phyloP scores from a whole-genome alignment of 2,329 filamentous ascomycete genomes.

The Apiospora koreana region DNA sequence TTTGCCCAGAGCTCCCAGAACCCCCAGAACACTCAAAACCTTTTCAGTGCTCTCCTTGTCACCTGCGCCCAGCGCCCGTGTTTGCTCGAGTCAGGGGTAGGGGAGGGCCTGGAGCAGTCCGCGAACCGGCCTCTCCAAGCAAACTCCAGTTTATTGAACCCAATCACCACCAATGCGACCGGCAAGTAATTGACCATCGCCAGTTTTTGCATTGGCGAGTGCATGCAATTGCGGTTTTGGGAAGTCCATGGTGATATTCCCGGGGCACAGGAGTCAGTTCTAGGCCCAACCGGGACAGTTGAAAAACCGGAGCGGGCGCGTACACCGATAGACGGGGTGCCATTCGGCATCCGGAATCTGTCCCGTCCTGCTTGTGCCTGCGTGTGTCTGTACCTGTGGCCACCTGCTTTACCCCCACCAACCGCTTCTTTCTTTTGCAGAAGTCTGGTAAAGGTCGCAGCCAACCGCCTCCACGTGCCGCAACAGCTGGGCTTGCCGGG shows the following conservation, averaged over 20 bases:
- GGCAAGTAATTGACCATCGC: background rate
- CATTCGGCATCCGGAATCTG: constrained; percentile 4
- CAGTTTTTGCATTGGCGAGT: background rate
- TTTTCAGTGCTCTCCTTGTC: background rate
- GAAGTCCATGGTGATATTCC: background rate
- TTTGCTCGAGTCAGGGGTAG: constrained; percentile 2
- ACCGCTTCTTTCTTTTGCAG: background rate
- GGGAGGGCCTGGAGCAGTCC: background rate
- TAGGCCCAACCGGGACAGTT: background rate
- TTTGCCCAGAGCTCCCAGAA: background rate
- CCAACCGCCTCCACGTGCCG: background rate
- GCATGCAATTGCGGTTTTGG: background rate
- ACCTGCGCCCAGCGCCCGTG: background rate
- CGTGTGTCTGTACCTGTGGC: too few species aligned
- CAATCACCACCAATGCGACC: background rate
- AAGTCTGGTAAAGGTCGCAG: too few species aligned
- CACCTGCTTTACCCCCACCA: background rate
- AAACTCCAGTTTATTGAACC: background rate
- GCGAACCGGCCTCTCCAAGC: background rate
- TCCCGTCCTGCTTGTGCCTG: background rate
- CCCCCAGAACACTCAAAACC: too few species aligned
- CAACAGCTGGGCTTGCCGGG: too few species aligned
- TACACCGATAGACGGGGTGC: constrained; percentile 3
- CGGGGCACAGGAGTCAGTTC: background rate
- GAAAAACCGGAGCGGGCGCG: background rate